phyloP scores from a whole-genome alignment of 345 rosid genomes.

The Pelargonium nanum region DNA sequence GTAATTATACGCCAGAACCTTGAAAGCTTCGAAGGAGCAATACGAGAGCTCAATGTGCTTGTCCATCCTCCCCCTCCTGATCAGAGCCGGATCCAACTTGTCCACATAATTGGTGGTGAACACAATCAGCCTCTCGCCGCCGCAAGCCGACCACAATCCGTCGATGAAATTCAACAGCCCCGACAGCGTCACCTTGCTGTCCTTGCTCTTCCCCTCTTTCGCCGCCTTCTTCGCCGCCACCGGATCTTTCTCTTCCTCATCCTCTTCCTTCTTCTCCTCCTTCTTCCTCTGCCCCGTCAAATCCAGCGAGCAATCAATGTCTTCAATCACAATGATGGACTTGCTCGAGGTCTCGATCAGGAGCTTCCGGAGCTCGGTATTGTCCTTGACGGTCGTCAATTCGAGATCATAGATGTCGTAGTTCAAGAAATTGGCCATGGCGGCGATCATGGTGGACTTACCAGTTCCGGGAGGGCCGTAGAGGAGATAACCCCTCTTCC shows the following conservation, averaged over 20 bases:
- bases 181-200: conserved; percentile 49
- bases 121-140: conserved; percentile 55
- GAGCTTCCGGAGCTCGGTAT: conserved; percentile 28
- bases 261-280: conserved; percentile 21
- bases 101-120: conserved; percentile 53
- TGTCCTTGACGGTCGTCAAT: conserved; percentile 31
- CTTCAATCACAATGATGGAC: conserved; percentile 46
- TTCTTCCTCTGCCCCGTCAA: conserved; percentile 47
- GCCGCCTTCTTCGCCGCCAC: conserved; percentile 8
- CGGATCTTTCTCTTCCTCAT: conserved; percentile 17
- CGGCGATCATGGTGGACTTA: conserved; percentile 38
- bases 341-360: conserved; percentile 36
- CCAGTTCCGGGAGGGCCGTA: conserved; percentile 40
- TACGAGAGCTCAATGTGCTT: conserved; percentile 38
- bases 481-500: conserved; percentile 52
- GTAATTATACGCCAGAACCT: conserved; percentile 38
- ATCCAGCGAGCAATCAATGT: conserved; percentile 47
- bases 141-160: conserved; percentile 66
- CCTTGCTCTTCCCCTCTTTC: conserved; percentile 16
- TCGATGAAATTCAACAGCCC: conserved; percentile 57
- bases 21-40: conserved; percentile 39
- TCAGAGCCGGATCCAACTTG: conserved; percentile 63
- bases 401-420: conserved; percentile 35
- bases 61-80: conserved; percentile 63
- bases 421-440: conserved; percentile 32